phyloP scores from a whole-genome alignment of 495 filamentous ascomycete species.

The Penicillium dipodomyicola region DNA sequence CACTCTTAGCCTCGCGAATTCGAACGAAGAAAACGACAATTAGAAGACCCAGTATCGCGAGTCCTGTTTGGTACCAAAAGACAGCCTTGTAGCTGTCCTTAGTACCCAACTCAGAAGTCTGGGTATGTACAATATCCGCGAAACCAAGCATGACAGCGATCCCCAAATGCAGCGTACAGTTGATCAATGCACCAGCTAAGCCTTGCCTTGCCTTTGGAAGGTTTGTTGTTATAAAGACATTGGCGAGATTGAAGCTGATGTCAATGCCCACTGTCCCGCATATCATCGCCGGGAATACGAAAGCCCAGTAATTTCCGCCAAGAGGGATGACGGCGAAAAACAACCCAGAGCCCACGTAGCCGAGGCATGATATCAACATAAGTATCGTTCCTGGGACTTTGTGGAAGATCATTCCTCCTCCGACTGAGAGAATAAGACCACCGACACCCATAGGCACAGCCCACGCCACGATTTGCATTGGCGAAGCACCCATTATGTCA shows the following conservation, averaged over 20 bases:
- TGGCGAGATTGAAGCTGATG: slow-evolving; percentile 78
- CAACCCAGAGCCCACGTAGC: slow-evolving; percentile 61
- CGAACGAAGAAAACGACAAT: slow-evolving; percentile 61
- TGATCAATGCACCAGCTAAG: slow-evolving; percentile 69
- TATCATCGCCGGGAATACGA: slow-evolving; percentile 79
- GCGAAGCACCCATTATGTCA: slow-evolving; percentile 60
- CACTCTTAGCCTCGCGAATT: slow-evolving; percentile 64
- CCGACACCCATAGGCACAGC: slow-evolving; percentile 73
- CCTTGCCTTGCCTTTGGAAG: slow-evolving; percentile 70
- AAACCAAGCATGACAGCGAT: slow-evolving; percentile 78
- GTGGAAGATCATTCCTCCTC: slow-evolving; percentile 77
- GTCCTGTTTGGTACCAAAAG: slow-evolving; percentile 67
- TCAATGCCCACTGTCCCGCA: slow-evolving; percentile 80
- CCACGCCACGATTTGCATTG: slow-evolving; percentile 76
- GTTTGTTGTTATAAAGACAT: slow-evolving; percentile 79
- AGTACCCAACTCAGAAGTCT: slow-evolving; percentile 46
- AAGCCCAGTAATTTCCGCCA: slow-evolving; percentile 65
- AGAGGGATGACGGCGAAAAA: slow-evolving; percentile 71
- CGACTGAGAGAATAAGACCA: slow-evolving; percentile 66
- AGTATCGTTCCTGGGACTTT: slow-evolving; percentile 68
- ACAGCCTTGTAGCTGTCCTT: slow-evolving; percentile 57
- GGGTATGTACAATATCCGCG: slow-evolving; percentile 64
- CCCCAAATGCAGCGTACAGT: slow-evolving; percentile 69
- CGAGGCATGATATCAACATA: slow-evolving; percentile 63
- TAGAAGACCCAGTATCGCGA: slow-evolving; percentile 53